Conservation (phyloP, 1,139 yeast genomes). For the Suhomyces bribrorum region DNA sequence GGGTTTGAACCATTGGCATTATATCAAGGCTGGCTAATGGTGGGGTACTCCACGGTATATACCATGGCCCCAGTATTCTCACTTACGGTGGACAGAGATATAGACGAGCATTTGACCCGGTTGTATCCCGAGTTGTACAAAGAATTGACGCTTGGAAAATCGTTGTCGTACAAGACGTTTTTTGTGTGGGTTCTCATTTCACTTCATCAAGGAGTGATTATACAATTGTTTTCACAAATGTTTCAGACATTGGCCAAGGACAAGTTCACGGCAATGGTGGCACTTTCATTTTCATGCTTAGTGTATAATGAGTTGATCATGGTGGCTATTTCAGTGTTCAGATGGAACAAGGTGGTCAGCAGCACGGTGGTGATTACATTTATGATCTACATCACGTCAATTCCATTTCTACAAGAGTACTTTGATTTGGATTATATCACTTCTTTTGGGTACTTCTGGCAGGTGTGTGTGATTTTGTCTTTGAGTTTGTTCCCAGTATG, state of each 20-base stretch:
- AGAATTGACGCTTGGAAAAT: conserved; percentile 85
- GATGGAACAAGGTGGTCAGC: conserved; percentile 84
- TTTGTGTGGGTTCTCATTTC: conserved; percentile 90
- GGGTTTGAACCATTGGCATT: conserved; percentile 90
- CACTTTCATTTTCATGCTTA: conserved; percentile 78
- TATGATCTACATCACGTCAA: conserved; percentile 63
- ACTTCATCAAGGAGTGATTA: conserved; percentile 79
- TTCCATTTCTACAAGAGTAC: conserved; percentile 84
- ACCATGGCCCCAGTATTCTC: conserved; percentile 99
- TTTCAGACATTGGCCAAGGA: conserved; percentile 62
- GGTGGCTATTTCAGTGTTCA: conserved; percentile 91
- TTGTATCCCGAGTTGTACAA: conserved; percentile 93
- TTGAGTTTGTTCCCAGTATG: conserved; percentile 88
- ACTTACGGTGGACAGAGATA: conserved; percentile 85
- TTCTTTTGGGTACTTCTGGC: conserved; percentile 68
- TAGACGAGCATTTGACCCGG: conserved; percentile 84
- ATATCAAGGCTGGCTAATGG: conserved; percentile 96
- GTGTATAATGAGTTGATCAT: conserved; percentile 83
- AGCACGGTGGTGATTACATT: conserved; percentile 72
- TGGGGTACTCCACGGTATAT: conserved; percentile 94
- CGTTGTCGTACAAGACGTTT: conserved; percentile 83
- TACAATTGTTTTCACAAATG: conserved; percentile 77
- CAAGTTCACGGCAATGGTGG: conserved; percentile 74
- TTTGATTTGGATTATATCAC: conserved; percentile 69
- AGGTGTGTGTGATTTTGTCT: conserved; percentile 59